Percentiles rank a stretch among this genome's conserved stretches.
phyloP scores from a whole-genome alignment of 805 yeast genomes.

The Saturnispora gosingensis region DNA sequence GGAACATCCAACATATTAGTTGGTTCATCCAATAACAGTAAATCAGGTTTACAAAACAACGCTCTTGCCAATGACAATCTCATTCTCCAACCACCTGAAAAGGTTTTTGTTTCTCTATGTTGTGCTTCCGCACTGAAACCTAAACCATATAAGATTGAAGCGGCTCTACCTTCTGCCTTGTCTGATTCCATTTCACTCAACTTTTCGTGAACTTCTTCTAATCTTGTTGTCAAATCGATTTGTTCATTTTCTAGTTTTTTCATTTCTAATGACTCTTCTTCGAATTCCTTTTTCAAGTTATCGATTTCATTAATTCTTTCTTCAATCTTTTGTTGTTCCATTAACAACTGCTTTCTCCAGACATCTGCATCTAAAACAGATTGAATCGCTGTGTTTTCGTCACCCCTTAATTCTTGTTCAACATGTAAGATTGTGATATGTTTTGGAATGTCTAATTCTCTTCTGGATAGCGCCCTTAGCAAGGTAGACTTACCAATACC shows the following conservation, averaged over 20 bases:
- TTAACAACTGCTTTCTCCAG: constrained; percentile 85
- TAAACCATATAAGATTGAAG: constrained; percentile 82
- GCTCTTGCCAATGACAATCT: constrained; percentile 97
- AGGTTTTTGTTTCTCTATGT: constrained; percentile 70
- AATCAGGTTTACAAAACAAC: constrained; percentile 91
- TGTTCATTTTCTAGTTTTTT: constrained; percentile 82
- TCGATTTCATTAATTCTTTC: constrained; percentile 74
- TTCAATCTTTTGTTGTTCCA: constrained; percentile 66
- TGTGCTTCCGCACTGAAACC: constrained; percentile 92
- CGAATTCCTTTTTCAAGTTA: constrained; percentile 56
- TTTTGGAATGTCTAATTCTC: constrained; percentile 90
- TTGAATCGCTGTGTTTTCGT: constrained; percentile 82
- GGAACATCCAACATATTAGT: constrained; percentile 99
- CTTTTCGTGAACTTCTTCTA: constrained; percentile 74
- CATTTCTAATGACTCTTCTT: constrained; percentile 63
- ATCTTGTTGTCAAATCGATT: constrained; percentile 70
- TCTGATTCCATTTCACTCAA: constrained; percentile 91
- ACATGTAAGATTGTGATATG: constrained; percentile 95
- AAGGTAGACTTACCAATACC: constrained; percentile 99
- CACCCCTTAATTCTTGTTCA: constrained; percentile 95
- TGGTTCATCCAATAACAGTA: constrained; percentile 92
- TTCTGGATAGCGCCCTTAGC: constrained; percentile 79
- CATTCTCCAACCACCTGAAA: constrained; percentile 99
- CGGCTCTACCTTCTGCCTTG: constrained; percentile 96
- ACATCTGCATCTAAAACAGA: constrained; percentile 99